Evolutionary conservation across 257 asterid species (phyloP).

Genomic region (Cruciata laevipes): DNA sequence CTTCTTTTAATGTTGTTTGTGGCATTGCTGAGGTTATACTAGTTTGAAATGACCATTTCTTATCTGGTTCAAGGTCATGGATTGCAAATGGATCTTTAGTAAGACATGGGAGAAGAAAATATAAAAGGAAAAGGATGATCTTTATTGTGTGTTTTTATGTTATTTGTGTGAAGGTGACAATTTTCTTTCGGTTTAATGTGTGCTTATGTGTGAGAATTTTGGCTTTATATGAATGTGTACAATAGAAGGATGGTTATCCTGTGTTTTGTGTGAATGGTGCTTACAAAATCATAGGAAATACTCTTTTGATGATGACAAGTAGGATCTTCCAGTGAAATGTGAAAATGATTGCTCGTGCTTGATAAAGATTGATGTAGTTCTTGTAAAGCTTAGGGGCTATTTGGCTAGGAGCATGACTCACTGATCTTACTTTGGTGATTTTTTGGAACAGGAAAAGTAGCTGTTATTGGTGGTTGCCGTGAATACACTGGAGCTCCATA

Average conservation of each 20-base stretch:
- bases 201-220: neutral
- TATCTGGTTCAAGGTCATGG: neutral
- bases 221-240: neutral
- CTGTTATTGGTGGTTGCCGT: constrained; percentile 96
- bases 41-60: neutral
- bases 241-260: neutral
- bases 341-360: neutral
- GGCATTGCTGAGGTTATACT: neutral
- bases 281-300: too few relatives aligned
- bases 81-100: neutral
- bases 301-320: neutral
- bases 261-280: neutral
- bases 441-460: constrained; percentile 76
- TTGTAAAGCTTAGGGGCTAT: neutral
- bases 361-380: neutral
- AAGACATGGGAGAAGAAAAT: neutral
- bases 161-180: neutral
- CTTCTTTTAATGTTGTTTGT: neutral
- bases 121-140: neutral
- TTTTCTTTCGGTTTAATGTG: neutral
- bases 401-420: neutral
- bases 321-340: neutral
- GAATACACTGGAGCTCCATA: constrained; percentile 99
- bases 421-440: constrained; percentile 4
- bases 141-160: neutral